Conservation (phyloP, 345 rosid genomes). For the Syzygium aqueum region DNA sequence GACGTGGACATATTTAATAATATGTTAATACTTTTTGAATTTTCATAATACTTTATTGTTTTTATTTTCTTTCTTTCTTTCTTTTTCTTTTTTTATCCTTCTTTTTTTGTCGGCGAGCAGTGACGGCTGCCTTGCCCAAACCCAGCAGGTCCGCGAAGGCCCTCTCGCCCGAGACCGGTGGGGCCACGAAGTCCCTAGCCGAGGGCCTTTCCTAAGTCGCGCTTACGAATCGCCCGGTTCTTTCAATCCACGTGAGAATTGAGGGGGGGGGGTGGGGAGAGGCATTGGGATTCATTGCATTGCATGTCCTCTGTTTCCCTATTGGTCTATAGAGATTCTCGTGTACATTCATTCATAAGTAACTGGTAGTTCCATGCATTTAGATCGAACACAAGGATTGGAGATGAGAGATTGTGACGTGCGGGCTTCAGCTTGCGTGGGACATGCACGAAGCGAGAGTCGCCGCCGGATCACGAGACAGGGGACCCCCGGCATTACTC, state of each 20-base stretch:
- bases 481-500: not conserved
- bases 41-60: no score
- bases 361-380: not conserved
- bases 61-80: no score
- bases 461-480: not conserved
- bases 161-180: no score
- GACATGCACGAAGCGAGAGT: not conserved
- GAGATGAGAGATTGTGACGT: not conserved
- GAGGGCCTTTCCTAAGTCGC: no score
- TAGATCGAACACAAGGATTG: not conserved
- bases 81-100: no score
- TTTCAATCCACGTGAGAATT: not conserved
- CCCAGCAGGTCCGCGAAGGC: no score
- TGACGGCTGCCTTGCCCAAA: no score
- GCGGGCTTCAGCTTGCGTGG: not conserved
- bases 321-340: not conserved
- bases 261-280: not conserved
- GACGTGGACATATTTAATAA: no score
- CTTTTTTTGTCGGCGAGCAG: no score
- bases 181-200: no score
- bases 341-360: not conserved
- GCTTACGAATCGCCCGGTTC: not conserved
- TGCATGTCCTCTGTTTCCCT: not conserved
- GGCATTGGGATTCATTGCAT: not conserved
- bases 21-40: no score